Evolutionary conservation across 352 stramenopile species (phyloP), one percentile per base, ranked within the genome.

Genomic region (Pythium aristosporum): DNA sequence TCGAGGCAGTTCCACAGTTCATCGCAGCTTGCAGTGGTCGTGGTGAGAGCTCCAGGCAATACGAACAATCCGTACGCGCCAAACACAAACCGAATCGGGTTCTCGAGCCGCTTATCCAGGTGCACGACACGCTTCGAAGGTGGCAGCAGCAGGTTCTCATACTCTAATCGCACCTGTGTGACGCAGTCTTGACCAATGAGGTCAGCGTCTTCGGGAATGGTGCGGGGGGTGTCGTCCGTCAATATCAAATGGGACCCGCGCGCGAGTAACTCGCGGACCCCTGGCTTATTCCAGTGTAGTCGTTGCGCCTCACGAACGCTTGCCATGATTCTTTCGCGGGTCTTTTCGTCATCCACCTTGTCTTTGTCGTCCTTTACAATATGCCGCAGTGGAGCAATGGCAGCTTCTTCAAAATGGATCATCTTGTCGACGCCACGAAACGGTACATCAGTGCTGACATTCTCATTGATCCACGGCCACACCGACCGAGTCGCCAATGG

Each of bases 61-160:
- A 89, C 55, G 44, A 88, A 88, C 2, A 85, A n/a, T 0, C 81
- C 81, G 25, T 87, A 79, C 3, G 60, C 25, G 8, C 79, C 79
- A 58, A 81, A 77, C 8, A 55, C 65, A 32, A 82, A 71, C 1
- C n/a, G 51, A 7, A 90, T 25, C 12, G 76, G 69, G 15, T 73
- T 73, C 9, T 15, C 36, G 23, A 60, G 57, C 9, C 43, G 30
- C 61, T 72, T 48, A 0, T 58, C 42, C 18, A 43, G 7, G 8
- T 46, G 9, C 23, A 34, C 20, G 4, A 74, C 52, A 34, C 77
- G 73, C 37, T 77, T 87, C 10, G 74, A 76, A 30, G 79, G 80
- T 18, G 77, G 80, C 0, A 90, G 59, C 18, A 90, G 61, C 30
- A 81, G 47, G 16, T 87, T 77, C 16, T 76, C 63, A 21, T 90